These are phyloP conservation scores for Epichloe aotearoae DNA, from an alignment of 2,329 filamentous ascomycete genomes.

Conservation along the genomic window DNA sequence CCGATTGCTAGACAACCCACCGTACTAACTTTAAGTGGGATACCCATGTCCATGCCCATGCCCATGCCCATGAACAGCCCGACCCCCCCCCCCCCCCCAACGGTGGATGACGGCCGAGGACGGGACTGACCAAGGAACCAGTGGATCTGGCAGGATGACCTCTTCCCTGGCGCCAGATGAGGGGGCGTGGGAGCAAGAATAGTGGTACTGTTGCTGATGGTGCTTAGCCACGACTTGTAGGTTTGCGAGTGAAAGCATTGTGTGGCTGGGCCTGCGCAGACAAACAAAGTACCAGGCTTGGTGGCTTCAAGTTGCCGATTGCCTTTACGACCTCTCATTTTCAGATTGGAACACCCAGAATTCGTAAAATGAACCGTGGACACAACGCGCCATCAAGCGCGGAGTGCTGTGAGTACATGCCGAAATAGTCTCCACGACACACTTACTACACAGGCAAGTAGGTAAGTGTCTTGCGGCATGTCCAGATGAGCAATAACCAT, in stretches of 20 bases:
- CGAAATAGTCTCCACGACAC: not conserved
- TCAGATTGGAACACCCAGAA: no score
- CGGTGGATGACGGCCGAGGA: conserved; percentile 4
- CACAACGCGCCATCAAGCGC: no score
- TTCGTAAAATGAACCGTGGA: no score
- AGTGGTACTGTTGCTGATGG: not conserved
- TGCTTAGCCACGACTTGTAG: no score
- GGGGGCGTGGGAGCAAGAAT: not conserved
- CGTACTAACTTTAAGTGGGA: not conserved
- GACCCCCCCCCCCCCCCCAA: no score
- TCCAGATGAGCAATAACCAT: not conserved
- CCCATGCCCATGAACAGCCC: not conserved
- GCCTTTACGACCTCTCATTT: not conserved
- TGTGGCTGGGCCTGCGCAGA: not conserved
- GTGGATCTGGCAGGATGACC: conserved; percentile 5
- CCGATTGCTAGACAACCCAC: not conserved
- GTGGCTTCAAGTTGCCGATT: not conserved
- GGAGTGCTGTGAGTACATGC: not conserved
- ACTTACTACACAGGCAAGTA: not conserved
- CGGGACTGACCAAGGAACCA: conserved; percentile 6
- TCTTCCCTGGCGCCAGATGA: not conserved
- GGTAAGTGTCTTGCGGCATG: not conserved
- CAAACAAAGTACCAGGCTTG: not conserved
- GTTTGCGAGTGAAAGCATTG: not conserved
- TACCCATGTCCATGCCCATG: not conserved